Evolutionary conservation across 2,329 filamentous ascomycete genomes (phyloP), one percentile per base, ranked within the genome.

Genomic region (Arthrinium puccinioides): DNA sequence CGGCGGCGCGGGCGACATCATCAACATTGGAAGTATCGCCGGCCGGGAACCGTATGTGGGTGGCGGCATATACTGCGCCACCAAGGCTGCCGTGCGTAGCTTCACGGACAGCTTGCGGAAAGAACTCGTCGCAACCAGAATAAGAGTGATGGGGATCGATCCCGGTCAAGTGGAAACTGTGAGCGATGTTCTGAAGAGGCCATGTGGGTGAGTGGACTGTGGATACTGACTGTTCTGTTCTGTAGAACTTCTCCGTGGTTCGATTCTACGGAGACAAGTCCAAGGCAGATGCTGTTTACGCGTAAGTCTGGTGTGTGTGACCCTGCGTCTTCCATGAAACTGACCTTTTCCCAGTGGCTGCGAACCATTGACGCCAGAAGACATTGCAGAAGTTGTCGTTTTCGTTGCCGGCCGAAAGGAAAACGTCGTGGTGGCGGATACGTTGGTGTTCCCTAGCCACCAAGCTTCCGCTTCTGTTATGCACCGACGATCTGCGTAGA

Each of bases 1-100:
- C 39, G 82, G 84, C 41, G 89, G 88, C 40, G 69, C 75, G 29
- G 90, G 90, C 51, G 92, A 97, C 58, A 89, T 98, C 58, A 94
- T 98, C 67, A 97, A 96, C 56, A 66, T 89, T 54, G 84, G 84
- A 42, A 83, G 77, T 44, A 53, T 59, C 32, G 55, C 56, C 18
- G 56, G 84, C 11, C 72, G 83, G 36, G 83, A 87, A 50, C 70
- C 80, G 15, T 89, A 88, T 57, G 66, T 71, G 2, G 82, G 82
- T 38, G 84, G 84, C 27, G 76, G 76, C 53, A 87, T 88, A 50
- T 89, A 89, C 68, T 88, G 84, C 60, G 81, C 84, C 1, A 83
- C 82, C 19, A 89, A 89, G 60, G 82, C 83, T 25, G 84, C 84
- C 2, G 76, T 88, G 30, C 73, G 79, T 44, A 77, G 69, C 37